Evolutionary conservation across 2,329 filamentous ascomycete genomes (phyloP), one percentile per base, ranked within the genome.

Genomic region (Ophiocordyceps camponoti-saundersi): DNA sequence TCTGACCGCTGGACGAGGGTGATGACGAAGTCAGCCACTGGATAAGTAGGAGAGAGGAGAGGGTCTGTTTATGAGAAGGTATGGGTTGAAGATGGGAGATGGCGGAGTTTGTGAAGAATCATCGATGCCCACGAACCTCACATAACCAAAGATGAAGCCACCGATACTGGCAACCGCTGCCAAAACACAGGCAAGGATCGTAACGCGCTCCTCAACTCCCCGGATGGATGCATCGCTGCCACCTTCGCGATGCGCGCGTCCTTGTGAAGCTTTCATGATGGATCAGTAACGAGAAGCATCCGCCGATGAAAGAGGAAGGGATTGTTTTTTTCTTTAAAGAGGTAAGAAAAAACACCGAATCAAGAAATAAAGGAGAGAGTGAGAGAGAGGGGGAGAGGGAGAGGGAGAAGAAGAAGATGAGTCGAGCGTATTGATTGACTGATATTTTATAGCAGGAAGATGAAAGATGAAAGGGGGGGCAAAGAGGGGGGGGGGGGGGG

Each of bases 1-100:
- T 75, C 53, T 79, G 74, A 61, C 76, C 75, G 56, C 71, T 75
- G n/a, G n/a, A n/a, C n/a, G n/a, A n/a, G n/a, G n/a, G n/a, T n/a
- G n/a, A n/a, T n/a, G n/a, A n/a, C n/a, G n/a, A n/a, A n/a, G n/a
- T n/a, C n/a, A n/a, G n/a, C n/a, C n/a, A n/a, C n/a, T n/a, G n/a
- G n/a, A n/a, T n/a, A n/a, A n/a, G n/a, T n/a, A n/a, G n/a, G n/a
- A n/a, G n/a, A n/a, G n/a, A n/a, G n/a, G n/a, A n/a, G n/a, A n/a
- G n/a, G n/a, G n/a, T n/a, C n/a, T n/a, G n/a, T n/a, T n/a, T n/a
- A n/a, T n/a, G n/a, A n/a, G n/a, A n/a, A n/a, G 23, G 23, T 26
- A 26, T 26, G 40, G 22, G 15, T 5, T 16, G 8, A 26, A 16
- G 4, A 13, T 21, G 12, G 20, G n/a, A 15, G 3, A 26, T 15